These are phyloP conservation scores for Avena insularis DNA, from an alignment of 176 grass and related monocot species.

Conservation along the genomic window DNA sequence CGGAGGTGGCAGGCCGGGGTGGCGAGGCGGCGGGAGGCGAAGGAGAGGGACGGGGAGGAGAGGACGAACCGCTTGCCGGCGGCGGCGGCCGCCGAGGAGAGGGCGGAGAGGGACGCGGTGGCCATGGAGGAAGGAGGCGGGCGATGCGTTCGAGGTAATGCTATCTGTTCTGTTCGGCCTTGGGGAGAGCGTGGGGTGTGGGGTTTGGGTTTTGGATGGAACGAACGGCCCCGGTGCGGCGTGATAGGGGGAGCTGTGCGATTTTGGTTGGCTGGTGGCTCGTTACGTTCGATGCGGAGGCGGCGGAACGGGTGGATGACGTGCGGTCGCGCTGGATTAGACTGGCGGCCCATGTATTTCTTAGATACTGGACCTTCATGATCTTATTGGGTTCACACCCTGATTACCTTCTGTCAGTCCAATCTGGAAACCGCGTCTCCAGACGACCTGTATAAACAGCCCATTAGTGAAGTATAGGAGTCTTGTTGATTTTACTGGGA, in stretches of 20 bases:
- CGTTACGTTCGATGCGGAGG: neutral
- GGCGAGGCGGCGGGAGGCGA: constrained; percentile 33
- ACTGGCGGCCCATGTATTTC: neutral
- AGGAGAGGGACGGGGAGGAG: constrained; percentile 21
- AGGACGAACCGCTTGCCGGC: constrained; percentile 29
- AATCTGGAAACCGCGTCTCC: no score
- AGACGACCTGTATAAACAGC: no score
- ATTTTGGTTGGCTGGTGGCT: neutral
- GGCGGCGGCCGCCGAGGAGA: constrained; percentile 1
- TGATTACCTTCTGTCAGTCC: no score
- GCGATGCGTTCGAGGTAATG: constrained; percentile 42
- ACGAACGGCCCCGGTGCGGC: neutral
- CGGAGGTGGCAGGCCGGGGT: neutral
- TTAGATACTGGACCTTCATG: neutral
- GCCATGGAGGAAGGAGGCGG: constrained; percentile 23
- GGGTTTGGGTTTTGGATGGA: constrained; percentile 22
- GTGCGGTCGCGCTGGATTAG: constrained; percentile 29
- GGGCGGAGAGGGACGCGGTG: constrained; percentile 28
- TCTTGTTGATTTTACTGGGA: no score
- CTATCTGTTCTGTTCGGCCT: constrained; percentile 9
- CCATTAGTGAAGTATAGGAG: no score
- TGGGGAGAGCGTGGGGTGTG: neutral
- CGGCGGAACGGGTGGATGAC: constrained; percentile 24
- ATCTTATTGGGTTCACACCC: no score
- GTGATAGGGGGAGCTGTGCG: constrained; percentile 3